These are phyloP conservation scores for Globisporangium nagaii DNA, from an alignment of 352 stramenopile genomes.

Conservation along the genomic window DNA sequence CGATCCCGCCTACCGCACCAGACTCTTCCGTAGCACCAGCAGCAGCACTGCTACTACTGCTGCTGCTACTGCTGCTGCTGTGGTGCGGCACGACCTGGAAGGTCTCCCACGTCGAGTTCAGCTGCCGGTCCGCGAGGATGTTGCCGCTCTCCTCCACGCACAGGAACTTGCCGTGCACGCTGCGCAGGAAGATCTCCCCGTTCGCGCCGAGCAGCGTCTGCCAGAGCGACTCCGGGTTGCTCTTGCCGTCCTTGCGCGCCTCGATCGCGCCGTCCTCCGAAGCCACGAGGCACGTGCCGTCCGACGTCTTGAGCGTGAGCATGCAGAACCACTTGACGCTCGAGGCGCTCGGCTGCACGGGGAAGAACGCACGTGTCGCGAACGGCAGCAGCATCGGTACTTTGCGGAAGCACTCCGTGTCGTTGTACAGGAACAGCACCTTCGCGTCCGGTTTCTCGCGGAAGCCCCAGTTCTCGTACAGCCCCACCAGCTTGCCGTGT, in stretches of 20 bases:
- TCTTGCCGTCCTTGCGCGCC: constrained; percentile 18
- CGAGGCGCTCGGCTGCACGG: constrained; percentile 29
- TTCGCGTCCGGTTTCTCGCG: constrained; percentile 42
- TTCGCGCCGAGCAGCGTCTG: constrained; percentile 57
- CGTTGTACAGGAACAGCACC: constrained; percentile 80
- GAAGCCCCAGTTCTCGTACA: constrained; percentile 77
- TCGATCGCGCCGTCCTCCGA: constrained; percentile 58
- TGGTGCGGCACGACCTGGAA: constrained; percentile 75
- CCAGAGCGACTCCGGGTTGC: constrained; percentile 47
- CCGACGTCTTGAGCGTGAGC: constrained; percentile 53
- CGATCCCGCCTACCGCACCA: constrained; percentile 40
- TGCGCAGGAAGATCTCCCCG: constrained; percentile 67
- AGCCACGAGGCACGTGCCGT: constrained; percentile 67
- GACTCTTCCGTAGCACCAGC: not conserved
- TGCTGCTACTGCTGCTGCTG: not conserved
- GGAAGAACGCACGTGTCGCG: constrained; percentile 25
- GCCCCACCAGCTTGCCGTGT: constrained; percentile 52
- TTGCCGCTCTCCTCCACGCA: constrained; percentile 72
- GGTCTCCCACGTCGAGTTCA: constrained; percentile 87
- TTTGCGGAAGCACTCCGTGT: constrained; percentile 80
- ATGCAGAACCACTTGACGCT: constrained; percentile 62
- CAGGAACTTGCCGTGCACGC: constrained; percentile 77
- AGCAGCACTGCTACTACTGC: not conserved
- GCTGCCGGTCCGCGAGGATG: constrained; percentile 57
- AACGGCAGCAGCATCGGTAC: constrained; percentile 70